Evolutionary conservation across 1,284 basidiomycete genomes (phyloP).

Genomic region (Phellopilus nigrolimitatus): DNA sequence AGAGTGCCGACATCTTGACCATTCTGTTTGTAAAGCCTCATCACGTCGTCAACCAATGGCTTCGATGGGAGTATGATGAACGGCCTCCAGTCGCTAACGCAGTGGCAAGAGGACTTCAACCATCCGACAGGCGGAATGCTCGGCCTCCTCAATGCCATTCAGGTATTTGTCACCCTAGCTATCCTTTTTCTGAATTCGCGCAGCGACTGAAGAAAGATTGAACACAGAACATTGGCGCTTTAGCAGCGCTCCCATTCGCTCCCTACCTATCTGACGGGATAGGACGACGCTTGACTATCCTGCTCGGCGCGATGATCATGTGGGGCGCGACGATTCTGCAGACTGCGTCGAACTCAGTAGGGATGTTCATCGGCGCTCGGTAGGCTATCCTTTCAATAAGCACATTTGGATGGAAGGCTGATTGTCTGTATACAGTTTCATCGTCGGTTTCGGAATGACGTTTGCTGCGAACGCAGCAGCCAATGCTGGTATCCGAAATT

Average conservation of each 20-base stretch:
- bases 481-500: constrained; percentile 69
- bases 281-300: constrained; percentile 60
- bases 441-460: constrained; percentile 76
- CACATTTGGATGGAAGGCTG: not conserved
- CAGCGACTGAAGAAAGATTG: not conserved
- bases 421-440: constrained; percentile 39
- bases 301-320: constrained; percentile 58
- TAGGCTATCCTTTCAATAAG: constrained; percentile 26
- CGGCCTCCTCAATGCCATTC: constrained; percentile 26
- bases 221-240: constrained; percentile 41
- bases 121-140: constrained; percentile 29
- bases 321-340: constrained; percentile 62
- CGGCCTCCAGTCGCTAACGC: constrained; percentile 24
- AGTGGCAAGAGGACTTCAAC: constrained; percentile 34
- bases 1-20: not conserved
- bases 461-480: constrained; percentile 60
- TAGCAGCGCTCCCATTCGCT: constrained; percentile 63
- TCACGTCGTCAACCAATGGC: constrained; percentile 27
- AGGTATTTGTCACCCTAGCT: constrained; percentile 30
- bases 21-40: constrained; percentile 11
- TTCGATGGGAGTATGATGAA: constrained; percentile 30
- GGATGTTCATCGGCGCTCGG: constrained; percentile 80
- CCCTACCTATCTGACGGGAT: constrained; percentile 67
- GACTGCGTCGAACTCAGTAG: constrained; percentile 63
- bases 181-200: not conserved